Evolutionary conservation across 129 eudicot genomes (phyloP).

Genomic region (Helichrysum umbraculigerum): DNA sequence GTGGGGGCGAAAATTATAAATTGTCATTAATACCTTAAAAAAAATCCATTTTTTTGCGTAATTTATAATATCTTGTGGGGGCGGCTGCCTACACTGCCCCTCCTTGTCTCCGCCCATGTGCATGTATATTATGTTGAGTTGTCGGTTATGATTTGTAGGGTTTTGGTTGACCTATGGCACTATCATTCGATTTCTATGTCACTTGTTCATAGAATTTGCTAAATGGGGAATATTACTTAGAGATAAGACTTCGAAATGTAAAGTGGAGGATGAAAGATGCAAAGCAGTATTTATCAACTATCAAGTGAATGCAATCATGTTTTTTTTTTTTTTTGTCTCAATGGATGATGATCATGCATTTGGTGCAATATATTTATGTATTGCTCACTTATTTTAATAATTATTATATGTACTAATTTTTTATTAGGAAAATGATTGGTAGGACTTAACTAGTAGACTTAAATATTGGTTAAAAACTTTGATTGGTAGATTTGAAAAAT

Average conservation of each 20-base stretch:
- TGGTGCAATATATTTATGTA: background rate
- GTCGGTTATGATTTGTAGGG: slow-evolving; percentile 30
- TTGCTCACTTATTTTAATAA: background rate
- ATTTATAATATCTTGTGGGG: no score
- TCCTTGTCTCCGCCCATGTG: no score
- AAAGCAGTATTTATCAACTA: no score
- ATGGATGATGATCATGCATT: background rate
- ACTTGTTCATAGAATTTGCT: slow-evolving; percentile 24
- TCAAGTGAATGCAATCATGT: slow-evolving; percentile 26
- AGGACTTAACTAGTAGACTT: no score
- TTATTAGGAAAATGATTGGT: no score
- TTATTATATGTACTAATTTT: background rate
- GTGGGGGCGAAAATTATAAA: no score
- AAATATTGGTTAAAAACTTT: no score
- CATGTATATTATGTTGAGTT: background rate
- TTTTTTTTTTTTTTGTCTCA: slow-evolving; percentile 1
- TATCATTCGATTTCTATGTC: background rate
- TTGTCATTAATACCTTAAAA: no score
- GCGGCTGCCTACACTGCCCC: no score
- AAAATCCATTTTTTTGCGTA: no score
- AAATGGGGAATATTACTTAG: slow-evolving; percentile 28
- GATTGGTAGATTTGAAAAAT: no score
- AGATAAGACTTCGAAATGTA: slow-evolving; percentile 29
- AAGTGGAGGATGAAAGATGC: slow-evolving; percentile 27
- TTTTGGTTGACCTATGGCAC: slow-evolving; percentile 26